Base-by-base conservation (phyloP, 2,329 filamentous ascomycete species). In the Coniochaeta prunicola region DNA sequence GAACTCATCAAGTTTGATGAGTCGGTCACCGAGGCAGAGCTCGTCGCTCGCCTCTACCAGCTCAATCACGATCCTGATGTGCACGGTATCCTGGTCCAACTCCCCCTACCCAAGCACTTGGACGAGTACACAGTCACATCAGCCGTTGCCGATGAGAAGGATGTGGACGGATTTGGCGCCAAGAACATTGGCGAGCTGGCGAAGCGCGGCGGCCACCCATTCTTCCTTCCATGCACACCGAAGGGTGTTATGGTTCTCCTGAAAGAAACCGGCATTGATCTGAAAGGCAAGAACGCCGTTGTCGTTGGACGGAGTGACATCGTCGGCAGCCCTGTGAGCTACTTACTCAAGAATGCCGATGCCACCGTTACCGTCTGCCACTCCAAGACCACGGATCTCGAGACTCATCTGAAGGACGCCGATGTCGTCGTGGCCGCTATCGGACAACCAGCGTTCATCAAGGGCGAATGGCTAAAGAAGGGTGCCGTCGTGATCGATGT, bases 401-500 rank as follows among this genome's bases (percentile, higher is more conserved):
- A 87, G 59, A 81, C 85, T 21, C 81, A 93, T 62, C 77, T 97
- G 69, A 92, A 90, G 78, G 79, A 81, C 59, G 94, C 94, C 45
- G 94, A 99, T 70, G 86, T 99, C 61, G 80, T 99, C 54, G 85
- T 99, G 57, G 92, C 92, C 31, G 94, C 94, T 59, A 96, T 99
- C 73, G 94, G 94, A 33, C 82, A 91, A 71, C 81, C 93, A 9
- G 83, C 85, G 59, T 96, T 96, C 68, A 88, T 99, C 69, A 93
- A 94, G 76, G 94, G 92, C 64, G 91, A 96, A 61, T 97, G 92
- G 92, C 73, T 99, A 64, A 99, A 97, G 81, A 86, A 89, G 19
- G 94, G 92, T 36, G 91, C 85, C n/a, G 89, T 99, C 6, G 92
- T 99, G 42, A 96, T 99, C 68, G 94, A 99, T 69, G 94, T 99